phyloP scores from a whole-genome alignment of 2,329 filamentous ascomycete species.

The Metarhizium humberi region DNA sequence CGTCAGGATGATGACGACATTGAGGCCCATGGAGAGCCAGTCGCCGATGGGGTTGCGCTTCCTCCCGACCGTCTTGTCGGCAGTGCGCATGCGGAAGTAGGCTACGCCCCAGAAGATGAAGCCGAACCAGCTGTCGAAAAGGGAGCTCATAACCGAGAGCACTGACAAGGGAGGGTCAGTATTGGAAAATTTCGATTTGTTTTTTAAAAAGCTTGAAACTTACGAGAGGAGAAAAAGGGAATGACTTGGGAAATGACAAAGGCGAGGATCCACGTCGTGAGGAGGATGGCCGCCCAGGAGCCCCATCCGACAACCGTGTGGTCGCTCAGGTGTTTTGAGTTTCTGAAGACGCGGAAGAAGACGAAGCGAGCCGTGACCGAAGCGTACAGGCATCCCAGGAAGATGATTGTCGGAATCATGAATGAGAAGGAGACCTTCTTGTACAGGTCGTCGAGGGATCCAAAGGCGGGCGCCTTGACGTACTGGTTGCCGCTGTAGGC shows the following conservation, averaged over 20 bases:
- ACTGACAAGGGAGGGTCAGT: conserved; percentile 20
- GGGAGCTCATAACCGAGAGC: conserved; percentile 68
- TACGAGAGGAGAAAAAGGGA: conserved; percentile 76
- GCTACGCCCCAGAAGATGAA: conserved; percentile 93
- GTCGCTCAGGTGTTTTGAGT: conserved; percentile 67
- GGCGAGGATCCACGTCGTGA: conserved; percentile 67
- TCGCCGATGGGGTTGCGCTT: conserved; percentile 41
- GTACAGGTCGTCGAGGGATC: conserved; percentile 67
- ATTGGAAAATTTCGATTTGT: neutral
- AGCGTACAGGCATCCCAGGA: conserved; percentile 83
- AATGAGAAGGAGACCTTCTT: conserved; percentile 89
- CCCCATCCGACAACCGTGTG: conserved; percentile 78
- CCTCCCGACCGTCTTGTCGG: conserved; percentile 46
- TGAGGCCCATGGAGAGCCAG: conserved; percentile 51
- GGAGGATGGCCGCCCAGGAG: conserved; percentile 65
- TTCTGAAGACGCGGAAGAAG: conserved; percentile 81
- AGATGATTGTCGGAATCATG: conserved; percentile 92
- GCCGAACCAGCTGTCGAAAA: conserved; percentile 89
- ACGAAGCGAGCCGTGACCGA: conserved; percentile 84
- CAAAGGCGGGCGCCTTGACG: conserved; percentile 80
- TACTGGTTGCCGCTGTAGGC: conserved; percentile 86
- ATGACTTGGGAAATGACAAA: conserved; percentile 92
- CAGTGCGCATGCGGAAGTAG: conserved; percentile 66
- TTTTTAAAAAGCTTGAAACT: conserved; percentile 13
- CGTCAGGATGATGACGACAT: conserved; percentile 61